phyloP scores from a whole-genome alignment of 306 rosid genomes.

The Begonia fuchsioides region DNA sequence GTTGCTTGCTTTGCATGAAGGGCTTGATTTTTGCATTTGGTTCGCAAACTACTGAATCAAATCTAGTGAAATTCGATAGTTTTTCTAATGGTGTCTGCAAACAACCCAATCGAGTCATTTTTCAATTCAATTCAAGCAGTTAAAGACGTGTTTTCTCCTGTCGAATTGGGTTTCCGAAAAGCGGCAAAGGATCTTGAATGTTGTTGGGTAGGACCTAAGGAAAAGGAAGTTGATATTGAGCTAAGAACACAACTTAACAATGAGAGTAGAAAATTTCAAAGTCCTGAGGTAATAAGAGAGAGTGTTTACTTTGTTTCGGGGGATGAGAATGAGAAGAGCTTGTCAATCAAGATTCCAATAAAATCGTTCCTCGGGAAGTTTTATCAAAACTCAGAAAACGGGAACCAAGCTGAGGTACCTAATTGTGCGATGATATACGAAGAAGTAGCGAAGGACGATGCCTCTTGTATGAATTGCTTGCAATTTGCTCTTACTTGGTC shows the following conservation, averaged over 20 bases:
- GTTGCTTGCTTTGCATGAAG: no score
- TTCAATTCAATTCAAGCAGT: conserved; percentile 68
- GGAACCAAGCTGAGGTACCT: conserved; percentile 11
- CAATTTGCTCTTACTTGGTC: conserved; percentile 74
- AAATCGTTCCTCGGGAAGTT: conserved; percentile 65
- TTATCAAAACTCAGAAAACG: conserved; percentile 32
- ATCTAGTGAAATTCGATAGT: conserved; percentile 5
- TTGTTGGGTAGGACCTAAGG: conserved; percentile 50
- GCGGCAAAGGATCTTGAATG: conserved; percentile 85
- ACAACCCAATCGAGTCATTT: conserved; percentile 77
- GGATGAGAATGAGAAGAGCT: conserved; percentile 42
- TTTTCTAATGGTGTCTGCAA: conserved; percentile 58
- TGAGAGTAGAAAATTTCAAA: conserved; percentile 25
- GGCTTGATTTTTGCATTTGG: no score
- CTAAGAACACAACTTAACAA: conserved; percentile 34
- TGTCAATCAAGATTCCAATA: conserved; percentile 47
- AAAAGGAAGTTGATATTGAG: conserved; percentile 27
- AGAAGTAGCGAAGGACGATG: conserved; percentile 39
- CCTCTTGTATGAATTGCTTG: conserved; percentile 63
- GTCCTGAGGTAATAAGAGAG: no score
- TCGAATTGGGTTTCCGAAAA: conserved; percentile 61
- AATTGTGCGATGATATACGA: conserved; percentile 14
- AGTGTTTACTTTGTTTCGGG: conserved; percentile 21
- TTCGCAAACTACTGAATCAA: no score
- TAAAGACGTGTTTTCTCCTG: conserved; percentile 65